Evolutionary conservation across 2,329 filamentous ascomycete species (phyloP), one percentile per base, ranked within the genome.

Genomic region (Trichoderma aggressivum): DNA sequence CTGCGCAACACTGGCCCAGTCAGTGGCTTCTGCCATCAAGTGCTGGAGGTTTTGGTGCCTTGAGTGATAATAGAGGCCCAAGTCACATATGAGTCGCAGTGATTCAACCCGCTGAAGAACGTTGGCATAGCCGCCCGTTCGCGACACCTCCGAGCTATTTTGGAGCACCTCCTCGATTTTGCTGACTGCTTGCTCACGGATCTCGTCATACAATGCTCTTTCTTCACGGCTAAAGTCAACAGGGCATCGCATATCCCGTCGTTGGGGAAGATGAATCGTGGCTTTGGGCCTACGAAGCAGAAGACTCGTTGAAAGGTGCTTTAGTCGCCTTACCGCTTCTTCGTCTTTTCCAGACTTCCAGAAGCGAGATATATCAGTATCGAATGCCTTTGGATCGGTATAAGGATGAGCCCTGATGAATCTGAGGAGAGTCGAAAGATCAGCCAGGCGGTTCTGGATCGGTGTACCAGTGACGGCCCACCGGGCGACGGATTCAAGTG

Each of bases 401-500:
- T 62, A 62, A 2, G 60, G 60, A 12, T 62, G 16, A 6, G 28
- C 24, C 3, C 36, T 28, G 5, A 62, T 43, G 11, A 62, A 86
- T 16, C 79, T 80, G 0, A 86, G 74, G 0, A 86, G 76, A 7
- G 78, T 76, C 0, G 79, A 76, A 7, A 86, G 76, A 70, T 86
- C 85, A 2, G 73, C 75, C 0, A 84, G 75, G 1, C 75, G 75
- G 68, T 86, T 86, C 69, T 86, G 84, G 2, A 86, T 82, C 0
- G 84, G 84, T 0, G 84, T 86, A 2, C 84, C 84, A 0, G 82
- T 85, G 2, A 86, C 79, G 2, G 81, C 82, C 84, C 84, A 86
- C 10, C 84, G 78, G 3, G 76, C 77, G 24, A 75, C 71, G 0
- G 81, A 76, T 0, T 80, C 70, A 0, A 86, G 75, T 2, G 76